Evolutionary conservation across 2,329 filamentous ascomycete genomes (phyloP).

Genomic region (Epichloe brachyelytri): DNA sequence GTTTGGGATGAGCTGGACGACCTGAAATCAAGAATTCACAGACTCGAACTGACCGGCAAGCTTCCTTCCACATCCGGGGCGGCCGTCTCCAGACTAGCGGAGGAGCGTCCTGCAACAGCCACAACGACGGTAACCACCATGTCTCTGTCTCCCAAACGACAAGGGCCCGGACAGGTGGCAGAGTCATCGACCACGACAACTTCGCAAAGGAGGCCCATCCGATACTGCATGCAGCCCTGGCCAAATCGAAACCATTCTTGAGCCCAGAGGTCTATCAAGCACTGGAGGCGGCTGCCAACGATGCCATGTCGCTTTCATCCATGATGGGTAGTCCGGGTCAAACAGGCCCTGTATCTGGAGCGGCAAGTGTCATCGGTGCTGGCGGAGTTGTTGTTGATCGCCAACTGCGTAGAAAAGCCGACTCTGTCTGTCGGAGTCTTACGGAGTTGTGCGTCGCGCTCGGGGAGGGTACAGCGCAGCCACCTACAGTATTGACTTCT

Average conservation of each 20-base stretch:
- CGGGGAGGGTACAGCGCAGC: constrained; percentile 32
- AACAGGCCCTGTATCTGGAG: constrained; percentile 54
- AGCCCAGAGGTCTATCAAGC: constrained; percentile 61
- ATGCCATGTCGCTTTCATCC: constrained; percentile 66
- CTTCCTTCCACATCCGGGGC: constrained; percentile 71
- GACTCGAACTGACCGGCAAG: constrained; percentile 81
- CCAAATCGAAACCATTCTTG: constrained; percentile 61
- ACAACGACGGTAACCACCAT: constrained; percentile 84
- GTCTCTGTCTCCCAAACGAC: constrained; percentile 74
- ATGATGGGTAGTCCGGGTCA: constrained; percentile 65
- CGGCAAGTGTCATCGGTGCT: constrained; percentile 47
- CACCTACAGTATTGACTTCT: constrained; percentile 6
- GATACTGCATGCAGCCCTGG: constrained; percentile 65
- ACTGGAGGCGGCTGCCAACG: constrained; percentile 67
- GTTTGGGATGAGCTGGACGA: constrained; percentile 98
- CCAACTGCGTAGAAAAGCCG: constrained; percentile 77
- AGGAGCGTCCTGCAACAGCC: constrained; percentile 78
- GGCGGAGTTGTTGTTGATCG: constrained; percentile 54
- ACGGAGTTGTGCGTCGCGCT: constrained; percentile 86
- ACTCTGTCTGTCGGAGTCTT: constrained; percentile 82
- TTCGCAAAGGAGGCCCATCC: constrained; percentile 52
- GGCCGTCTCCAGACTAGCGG: constrained; percentile 59
- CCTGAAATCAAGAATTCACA: constrained; percentile 81
- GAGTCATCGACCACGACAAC: constrained; percentile 29
- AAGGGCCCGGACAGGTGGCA: constrained; percentile 12